Percentiles rank a stretch among this genome's conserved stretches.
These are phyloP conservation scores for Beauveria varroae DNA, from an alignment of 2,329 filamentous ascomycete species.

Conservation along the genomic window DNA sequence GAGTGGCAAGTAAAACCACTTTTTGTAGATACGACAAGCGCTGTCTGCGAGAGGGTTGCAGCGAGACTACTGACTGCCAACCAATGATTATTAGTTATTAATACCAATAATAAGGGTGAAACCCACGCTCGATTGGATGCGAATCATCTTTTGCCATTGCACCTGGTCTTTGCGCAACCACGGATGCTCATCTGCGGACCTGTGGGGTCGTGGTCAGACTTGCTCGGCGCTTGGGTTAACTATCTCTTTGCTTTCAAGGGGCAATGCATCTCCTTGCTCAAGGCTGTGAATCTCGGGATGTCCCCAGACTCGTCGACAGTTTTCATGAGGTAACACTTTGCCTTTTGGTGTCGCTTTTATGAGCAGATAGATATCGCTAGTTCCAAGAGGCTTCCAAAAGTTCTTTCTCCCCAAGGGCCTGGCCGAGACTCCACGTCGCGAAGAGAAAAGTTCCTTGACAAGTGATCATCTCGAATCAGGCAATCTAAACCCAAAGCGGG, in stretches of 20 bases:
- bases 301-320: background rate
- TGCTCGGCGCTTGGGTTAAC: no score
- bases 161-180: no score
- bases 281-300: background rate
- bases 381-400: constrained; percentile 6
- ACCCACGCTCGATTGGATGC: no score
- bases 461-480: background rate
- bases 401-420: background rate
- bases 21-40: background rate
- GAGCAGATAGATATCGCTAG: background rate
- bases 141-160: no score
- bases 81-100: no score
- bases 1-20: background rate
- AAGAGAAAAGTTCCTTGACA: background rate
- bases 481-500: no score
- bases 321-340: constrained; percentile 4
- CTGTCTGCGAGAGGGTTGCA: background rate
- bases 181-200: no score
- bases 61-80: background rate
- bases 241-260: no score
- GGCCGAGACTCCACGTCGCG: background rate
- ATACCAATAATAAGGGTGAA: no score
- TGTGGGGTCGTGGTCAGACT: no score
- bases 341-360: background rate
- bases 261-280: no score